Base-by-base conservation (phyloP, 805 yeast species). In the Komagataella pastoris region DNA sequence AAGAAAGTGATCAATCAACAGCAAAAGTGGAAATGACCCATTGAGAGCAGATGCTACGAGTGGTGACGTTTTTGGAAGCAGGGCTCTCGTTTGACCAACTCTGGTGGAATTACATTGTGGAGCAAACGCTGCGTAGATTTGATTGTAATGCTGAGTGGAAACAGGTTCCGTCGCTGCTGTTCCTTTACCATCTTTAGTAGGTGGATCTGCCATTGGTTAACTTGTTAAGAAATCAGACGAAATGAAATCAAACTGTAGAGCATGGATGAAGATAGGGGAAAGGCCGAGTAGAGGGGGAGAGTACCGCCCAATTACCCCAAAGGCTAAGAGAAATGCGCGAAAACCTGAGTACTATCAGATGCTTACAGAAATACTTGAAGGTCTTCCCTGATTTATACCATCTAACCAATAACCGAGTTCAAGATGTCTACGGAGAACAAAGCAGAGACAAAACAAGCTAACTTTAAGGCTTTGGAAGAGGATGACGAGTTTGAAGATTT, bases 401-500 rank as follows among this genome's bases (percentile, higher is more conserved):
- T 30, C 14, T 30, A n/a, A 24, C 14, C 36, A 24, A 30, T 24
- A 8, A 47, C n/a, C 10, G 6, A 30, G 3, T 30, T 30, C 40
- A 30, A 30, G 5, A 30, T 30, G 40, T 30, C 40, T 30, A 30
- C 40, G 8, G 40, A 30, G 40, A 30, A 30, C 40, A 30, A 30
- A 30, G 47, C 49, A n/a, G 40, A 46, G 47, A 46, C 45, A 49
- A 49, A 49, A 50, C 53, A 54, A 52, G 68, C 56, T 48, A 57
- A 66, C 47, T 72, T 85, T 62, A 86, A 83, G 61, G 79, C 95
- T 2, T 71, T 91, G 49, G 98, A 91, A 64, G 97, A 91, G 60
- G 97, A 91, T 62, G 98, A 91, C 64, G 97, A 90, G 66, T 91
- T 91, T 63, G 98, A 91, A 70, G 98, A 91, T 64, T 91, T 91